Evolutionary conservation across 208 protist species (phyloP), one percentile per base, ranked within the genome.

Genomic region (Acanthamoeba culbertsoni): DNA sequence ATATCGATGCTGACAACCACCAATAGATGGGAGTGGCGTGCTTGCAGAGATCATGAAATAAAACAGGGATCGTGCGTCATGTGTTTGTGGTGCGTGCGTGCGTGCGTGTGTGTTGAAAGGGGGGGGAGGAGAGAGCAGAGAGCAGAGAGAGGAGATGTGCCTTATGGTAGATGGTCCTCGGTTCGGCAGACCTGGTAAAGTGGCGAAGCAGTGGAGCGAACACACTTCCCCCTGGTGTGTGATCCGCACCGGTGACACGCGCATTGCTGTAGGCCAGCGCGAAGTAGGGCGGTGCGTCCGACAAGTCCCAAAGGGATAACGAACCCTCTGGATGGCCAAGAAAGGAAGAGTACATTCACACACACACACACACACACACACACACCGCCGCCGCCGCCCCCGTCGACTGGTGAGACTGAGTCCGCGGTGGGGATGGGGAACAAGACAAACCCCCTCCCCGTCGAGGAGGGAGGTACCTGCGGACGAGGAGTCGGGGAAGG

Each of bases 281-380:
- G 40, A 65, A 89, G 43, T 40, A 33, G 4, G 79, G 48, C 6
- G 31, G 16, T 6, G 6, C 20, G 40, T 89, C 40, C 28, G 46
- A 63, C 79, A 89, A 63, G 18, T 42, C 46, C 79, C 79, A 89
- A 31, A 89, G 42, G 33, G 79, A 89, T 8, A 89, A 23, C 42
- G 79, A 63, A 28, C 79, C 79, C 79, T 89, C 79, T 89, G 46
- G 8, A 40, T 88, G 31, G n/a, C 77, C n/a, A 88, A 16, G 23
- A 28, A 28, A 40, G 23, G n/a, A 28, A 33, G 63, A 42, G n/a
- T n/a, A n/a, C n/a, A n/a, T n/a, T n/a, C n/a, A n/a, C n/a, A n/a
- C n/a, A n/a, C n/a, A n/a, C n/a, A n/a, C n/a, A n/a, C n/a, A n/a
- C n/a, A n/a, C n/a, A n/a, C n/a, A n/a, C n/a, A n/a, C n/a, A n/a